A percentile compares a stretch with the other conserved stretches of the same genome.
These are phyloP conservation scores for Chaetothyriales sp. DNA, from an alignment of 2,329 filamentous ascomycete species.

Conservation along the genomic window DNA sequence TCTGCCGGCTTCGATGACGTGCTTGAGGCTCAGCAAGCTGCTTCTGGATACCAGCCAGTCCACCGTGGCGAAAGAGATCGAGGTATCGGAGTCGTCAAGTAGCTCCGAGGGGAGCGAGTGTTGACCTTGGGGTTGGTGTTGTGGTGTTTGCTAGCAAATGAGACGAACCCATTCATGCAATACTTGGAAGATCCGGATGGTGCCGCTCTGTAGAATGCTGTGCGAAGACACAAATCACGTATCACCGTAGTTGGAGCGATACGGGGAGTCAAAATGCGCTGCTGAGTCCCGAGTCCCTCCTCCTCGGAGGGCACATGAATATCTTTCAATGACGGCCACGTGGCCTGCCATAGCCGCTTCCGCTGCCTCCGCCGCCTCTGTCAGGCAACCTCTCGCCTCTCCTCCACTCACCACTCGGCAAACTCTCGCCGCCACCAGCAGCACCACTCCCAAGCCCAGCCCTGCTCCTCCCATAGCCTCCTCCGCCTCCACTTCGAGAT, in stretches of 20 bases:
- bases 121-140: background rate
- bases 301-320: no score
- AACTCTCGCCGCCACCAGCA: constrained; percentile 29
- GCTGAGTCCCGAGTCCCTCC: background rate
- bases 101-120: background rate
- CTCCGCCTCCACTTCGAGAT: constrained; percentile 26
- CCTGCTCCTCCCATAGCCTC: constrained; percentile 30
- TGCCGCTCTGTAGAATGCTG: no score
- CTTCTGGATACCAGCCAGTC: background rate
- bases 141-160: no score
- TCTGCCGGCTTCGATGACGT: background rate
- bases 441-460: constrained; percentile 27
- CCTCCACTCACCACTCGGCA: constrained; percentile 37
- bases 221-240: background rate
- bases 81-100: background rate
- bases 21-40: background rate
- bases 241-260: background rate
- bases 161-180: no score
- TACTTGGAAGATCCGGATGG: no score
- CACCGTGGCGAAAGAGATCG: background rate
- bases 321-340: background rate
- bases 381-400: constrained; percentile 35
- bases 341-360: constrained; percentile 23
- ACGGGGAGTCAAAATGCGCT: background rate
- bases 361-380: constrained; percentile 26